phyloP scores from a whole-genome alignment of 2,329 filamentous ascomycete genomes.

The Calonectria crousiana region DNA sequence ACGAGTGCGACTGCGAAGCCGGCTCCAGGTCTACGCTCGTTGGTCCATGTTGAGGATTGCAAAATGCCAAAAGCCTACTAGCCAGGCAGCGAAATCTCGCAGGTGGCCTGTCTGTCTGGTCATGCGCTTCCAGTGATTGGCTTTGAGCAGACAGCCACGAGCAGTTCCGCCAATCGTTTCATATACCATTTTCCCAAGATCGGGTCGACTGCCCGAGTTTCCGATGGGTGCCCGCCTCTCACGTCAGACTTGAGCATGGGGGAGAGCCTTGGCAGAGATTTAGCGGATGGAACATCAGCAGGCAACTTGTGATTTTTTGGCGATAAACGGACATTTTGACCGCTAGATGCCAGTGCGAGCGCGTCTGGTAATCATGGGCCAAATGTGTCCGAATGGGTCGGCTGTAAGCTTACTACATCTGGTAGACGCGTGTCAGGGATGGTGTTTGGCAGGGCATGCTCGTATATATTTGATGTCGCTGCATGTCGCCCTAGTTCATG shows the following conservation, averaged over 20 bases:
- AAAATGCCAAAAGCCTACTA: background rate
- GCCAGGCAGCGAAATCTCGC: background rate
- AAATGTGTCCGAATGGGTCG: background rate
- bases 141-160: background rate
- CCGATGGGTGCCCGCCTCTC: background rate
- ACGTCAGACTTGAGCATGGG: background rate
- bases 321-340: background rate
- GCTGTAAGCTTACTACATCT: background rate
- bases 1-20: background rate
- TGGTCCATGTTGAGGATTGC: background rate
- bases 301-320: background rate
- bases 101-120: background rate
- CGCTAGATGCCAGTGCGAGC: background rate
- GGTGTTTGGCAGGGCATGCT: background rate
- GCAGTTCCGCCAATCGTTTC: background rate
- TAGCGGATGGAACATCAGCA: background rate
- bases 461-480: background rate
- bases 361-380: background rate
- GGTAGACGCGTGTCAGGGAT: background rate
- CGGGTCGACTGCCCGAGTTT: background rate
- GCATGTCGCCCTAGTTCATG: background rate
- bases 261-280: background rate
- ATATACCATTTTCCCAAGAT: background rate
- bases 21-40: background rate
- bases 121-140: background rate